phyloP scores from a whole-genome alignment of 805 yeast species.

The Danielia oregonensis region DNA sequence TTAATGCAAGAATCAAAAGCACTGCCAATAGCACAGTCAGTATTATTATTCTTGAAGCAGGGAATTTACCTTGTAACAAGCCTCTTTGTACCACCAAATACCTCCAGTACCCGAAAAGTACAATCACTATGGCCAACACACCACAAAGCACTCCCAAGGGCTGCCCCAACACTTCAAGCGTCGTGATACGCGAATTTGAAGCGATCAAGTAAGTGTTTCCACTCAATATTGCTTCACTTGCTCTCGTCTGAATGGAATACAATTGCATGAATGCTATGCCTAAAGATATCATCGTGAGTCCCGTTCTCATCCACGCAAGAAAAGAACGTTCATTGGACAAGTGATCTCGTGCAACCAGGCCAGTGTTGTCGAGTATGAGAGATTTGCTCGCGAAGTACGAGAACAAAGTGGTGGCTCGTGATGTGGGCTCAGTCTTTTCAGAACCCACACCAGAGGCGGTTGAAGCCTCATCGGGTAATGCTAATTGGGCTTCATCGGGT shows the following conservation, averaged over 20 bases:
- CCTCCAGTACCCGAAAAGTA: conserved; percentile 7
- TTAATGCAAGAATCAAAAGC: conserved; percentile 7
- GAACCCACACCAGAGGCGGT: too few relatives aligned
- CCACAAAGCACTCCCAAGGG: conserved; percentile 11
- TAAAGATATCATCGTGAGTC: conserved; percentile 52
- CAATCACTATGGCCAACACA: conserved; percentile 5
- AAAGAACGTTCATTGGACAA: conserved; percentile 64
- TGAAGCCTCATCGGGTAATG: too few relatives aligned
- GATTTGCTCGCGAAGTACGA: neutral
- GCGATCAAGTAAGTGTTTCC: neutral
- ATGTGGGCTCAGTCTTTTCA: too few relatives aligned
- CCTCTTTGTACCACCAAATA: conserved; percentile 10
- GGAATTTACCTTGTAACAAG: conserved; percentile 9
- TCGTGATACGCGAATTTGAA: neutral
- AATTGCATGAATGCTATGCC: conserved; percentile 62
- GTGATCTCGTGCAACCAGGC: conserved; percentile 39
- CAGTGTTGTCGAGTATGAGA: conserved; percentile 23
- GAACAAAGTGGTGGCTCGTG: neutral
- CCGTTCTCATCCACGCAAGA: conserved; percentile 62
- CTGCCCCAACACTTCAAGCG: conserved; percentile 4
- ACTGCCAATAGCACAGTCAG: conserved; percentile 5
- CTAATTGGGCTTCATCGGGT: too few relatives aligned
- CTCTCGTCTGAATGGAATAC: conserved; percentile 37
- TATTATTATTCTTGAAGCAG: conserved; percentile 10
- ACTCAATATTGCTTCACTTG: conserved; percentile 7